Evolutionary conservation across 2,329 filamentous ascomycete genomes (phyloP).

Genomic region (Trichoderma atroviride): DNA sequence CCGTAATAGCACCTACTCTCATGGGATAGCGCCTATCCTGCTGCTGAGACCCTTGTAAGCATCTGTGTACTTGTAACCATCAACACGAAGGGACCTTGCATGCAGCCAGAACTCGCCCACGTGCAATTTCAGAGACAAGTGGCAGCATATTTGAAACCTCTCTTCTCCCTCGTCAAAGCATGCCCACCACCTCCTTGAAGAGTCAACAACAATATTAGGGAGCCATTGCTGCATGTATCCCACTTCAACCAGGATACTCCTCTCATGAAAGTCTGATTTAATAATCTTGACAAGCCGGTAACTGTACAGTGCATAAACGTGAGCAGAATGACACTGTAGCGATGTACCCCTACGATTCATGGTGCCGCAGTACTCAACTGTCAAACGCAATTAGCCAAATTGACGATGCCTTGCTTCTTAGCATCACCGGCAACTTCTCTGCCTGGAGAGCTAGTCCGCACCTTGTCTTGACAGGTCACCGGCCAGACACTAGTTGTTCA

Average conservation of each 20-base stretch:
- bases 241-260: background rate
- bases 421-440: background rate
- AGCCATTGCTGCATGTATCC: background rate
- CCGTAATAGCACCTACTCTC: background rate
- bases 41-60: background rate
- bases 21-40: background rate
- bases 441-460: background rate
- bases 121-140: background rate
- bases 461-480: background rate
- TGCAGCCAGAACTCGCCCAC: background rate
- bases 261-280: background rate
- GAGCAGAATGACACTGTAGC: background rate
- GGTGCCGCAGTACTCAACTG: background rate
- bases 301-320: background rate
- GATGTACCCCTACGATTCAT: background rate
- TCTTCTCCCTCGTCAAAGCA: background rate
- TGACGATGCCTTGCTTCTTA: background rate
- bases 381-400: conserved; percentile 5
- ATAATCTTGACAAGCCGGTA: background rate
- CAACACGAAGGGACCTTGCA: background rate
- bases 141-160: background rate
- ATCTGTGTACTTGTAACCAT: background rate
- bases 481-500: background rate
- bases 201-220: background rate
- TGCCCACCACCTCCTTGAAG: background rate